Base-by-base conservation (phyloP, 257 asterid genomes). In the Paulownia fortunei region DNA sequence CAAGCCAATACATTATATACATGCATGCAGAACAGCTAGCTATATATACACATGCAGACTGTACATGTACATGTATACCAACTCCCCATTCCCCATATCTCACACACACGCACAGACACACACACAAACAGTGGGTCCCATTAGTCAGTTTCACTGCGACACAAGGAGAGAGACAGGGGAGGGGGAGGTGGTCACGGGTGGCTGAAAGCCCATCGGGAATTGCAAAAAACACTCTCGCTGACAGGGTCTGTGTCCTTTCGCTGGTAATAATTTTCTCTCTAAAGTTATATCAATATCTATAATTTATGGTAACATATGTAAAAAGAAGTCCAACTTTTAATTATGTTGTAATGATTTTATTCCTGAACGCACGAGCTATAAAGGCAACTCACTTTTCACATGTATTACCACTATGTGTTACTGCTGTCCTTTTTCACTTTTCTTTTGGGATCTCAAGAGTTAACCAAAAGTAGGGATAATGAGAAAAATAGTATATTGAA, bases 281-380 rank as follows among this genome's bases (percentile, higher is more conserved):
- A n/a, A n/a, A n/a, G n/a, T n/a, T n/a, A n/a, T n/a, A n/a, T n/a
- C n/a, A 42, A 36, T 0, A 23, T 21, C 0, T 26, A 37, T 2
- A 0, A n/a, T 58, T 16, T 24, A 18, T 64, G n/a, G n/a, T n/a
- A n/a, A n/a, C n/a, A n/a, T n/a, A n/a, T n/a, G n/a, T n/a, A n/a
- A n/a, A 76, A 16, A 76, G 47, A 47, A 71, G 63, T 81, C 85
- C 41, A 70, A 47, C 61, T 77, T 73, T 72, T 81, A 90, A 92
- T 90, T 86, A 89, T 90, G 88, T 73, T 47, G 91, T 86, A 87
- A 90, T 90, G 88, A 89, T 92, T 84, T 85, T 80, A 83, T 78
- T 82, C 88, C 87, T 61, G 87, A 81, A 80, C 78, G 75, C 82
- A 77, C 80, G 84, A 88, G 66, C 84, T 19, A 70, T 67, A 89